Conservation (phyloP, 2,329 filamentous ascomycete species). For the Penicillium sp. region DNA sequence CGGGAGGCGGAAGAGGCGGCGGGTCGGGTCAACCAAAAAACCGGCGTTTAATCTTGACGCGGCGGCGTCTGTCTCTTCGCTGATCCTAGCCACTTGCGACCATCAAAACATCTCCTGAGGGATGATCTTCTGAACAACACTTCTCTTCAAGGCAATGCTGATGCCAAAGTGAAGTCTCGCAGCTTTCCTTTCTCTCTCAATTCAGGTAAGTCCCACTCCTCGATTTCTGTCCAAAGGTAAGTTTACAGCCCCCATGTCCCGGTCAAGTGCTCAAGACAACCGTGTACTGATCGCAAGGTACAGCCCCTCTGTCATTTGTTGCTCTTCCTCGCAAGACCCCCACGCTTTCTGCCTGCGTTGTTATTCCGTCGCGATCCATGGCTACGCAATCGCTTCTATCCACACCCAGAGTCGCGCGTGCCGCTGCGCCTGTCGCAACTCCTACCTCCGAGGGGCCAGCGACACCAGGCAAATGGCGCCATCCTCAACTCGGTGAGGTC, state of each 20-base stretch:
- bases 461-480: conserved; percentile 78
- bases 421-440: conserved; percentile 14
- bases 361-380: conserved; percentile 29
- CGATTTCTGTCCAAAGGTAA: conserved; percentile 9
- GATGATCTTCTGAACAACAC: conserved; percentile 9
- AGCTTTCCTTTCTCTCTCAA: neutral
- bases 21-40: conserved; percentile 23
- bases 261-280: neutral
- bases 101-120: conserved; percentile 21
- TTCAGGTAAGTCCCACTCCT: conserved; percentile 10
- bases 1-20: conserved; percentile 13
- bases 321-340: neutral
- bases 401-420: conserved; percentile 41
- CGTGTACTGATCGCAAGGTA: conserved; percentile 6
- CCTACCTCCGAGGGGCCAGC: conserved; percentile 36
- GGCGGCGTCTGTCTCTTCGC: conserved; percentile 12
- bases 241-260: neutral
- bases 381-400: conserved; percentile 43
- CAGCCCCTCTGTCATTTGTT: conserved; percentile 4
- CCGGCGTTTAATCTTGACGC: conserved; percentile 22
- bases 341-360: neutral
- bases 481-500: conserved; percentile 87
- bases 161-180: conserved; percentile 1
- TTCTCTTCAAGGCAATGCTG: neutral
- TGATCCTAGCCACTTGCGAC: conserved; percentile 10